Percentiles rank a stretch among this genome's conserved stretches.
Evolutionary conservation across 305 asterid genomes (phyloP).

Genomic region (Fraxinus sp.): DNA sequence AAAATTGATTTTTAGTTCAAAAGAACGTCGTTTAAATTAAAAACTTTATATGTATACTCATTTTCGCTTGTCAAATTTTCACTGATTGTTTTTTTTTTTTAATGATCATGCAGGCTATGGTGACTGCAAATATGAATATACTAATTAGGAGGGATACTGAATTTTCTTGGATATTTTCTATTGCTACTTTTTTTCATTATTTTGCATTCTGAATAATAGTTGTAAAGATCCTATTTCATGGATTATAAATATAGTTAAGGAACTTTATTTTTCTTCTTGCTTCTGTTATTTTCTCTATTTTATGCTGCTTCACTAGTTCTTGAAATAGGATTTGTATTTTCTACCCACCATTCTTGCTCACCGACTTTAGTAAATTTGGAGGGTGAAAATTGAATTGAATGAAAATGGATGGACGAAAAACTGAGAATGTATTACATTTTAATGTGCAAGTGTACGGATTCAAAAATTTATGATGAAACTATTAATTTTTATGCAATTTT

Average conservation of each 20-base stretch:
- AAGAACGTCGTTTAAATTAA: too few relatives aligned
- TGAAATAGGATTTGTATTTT: background rate
- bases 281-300: background rate
- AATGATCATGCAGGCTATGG: conserved; percentile 11
- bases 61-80: too few relatives aligned
- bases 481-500: too few relatives aligned
- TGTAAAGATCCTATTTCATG: background rate
- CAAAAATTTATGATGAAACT: too few relatives aligned
- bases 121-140: conserved; percentile 7
- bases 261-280: background rate
- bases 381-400: background rate
- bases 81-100: too few relatives aligned
- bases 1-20: too few relatives aligned
- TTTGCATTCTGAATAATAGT: background rate
- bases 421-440: background rate
- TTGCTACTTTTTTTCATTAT: background rate
- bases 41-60: too few relatives aligned
- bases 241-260: background rate
- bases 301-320: background rate
- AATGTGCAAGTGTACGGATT: too few relatives aligned
- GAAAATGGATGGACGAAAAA: background rate
- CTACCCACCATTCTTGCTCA: background rate
- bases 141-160: background rate
- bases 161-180: background rate
- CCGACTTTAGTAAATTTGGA: too few relatives aligned